Evolutionary conservation across 352 stramenopile genomes (phyloP).

Genomic region (Thalassiosira hispida): DNA sequence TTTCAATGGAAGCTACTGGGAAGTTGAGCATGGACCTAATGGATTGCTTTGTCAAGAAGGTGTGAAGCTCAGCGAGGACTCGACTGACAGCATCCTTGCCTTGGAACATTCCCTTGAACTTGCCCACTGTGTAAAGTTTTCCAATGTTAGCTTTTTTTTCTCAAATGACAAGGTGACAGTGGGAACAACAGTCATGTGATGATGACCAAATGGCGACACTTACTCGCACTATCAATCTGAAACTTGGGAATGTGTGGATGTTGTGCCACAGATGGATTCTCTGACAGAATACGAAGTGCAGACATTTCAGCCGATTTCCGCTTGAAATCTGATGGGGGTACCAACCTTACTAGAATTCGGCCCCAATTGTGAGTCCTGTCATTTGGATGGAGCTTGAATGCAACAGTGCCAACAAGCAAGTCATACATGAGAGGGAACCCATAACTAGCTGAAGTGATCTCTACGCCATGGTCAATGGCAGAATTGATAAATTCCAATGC

Average conservation of each 20-base stretch:
- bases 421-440: conserved; percentile 90
- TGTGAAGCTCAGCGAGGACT: conserved; percentile 81
- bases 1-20: conserved; percentile 63
- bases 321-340: conserved; percentile 84
- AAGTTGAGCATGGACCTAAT: conserved; percentile 82
- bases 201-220: no score
- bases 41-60: conserved; percentile 81
- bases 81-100: conserved; percentile 87
- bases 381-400: conserved; percentile 86
- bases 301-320: conserved; percentile 85
- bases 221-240: conserved; percentile 80
- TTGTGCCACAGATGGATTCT: conserved; percentile 80
- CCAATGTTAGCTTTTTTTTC: no score
- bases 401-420: conserved; percentile 86
- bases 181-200: no score
- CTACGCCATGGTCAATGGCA: conserved; percentile 79
- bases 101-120: conserved; percentile 88
- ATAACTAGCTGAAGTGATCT: conserved; percentile 83
- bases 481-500: conserved; percentile 86
- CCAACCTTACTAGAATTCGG: conserved; percentile 82
- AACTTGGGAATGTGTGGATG: conserved; percentile 89
- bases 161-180: no score
- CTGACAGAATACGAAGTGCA: conserved; percentile 81
- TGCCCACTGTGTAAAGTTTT: no score
- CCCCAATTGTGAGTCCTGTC: conserved; percentile 87